phyloP scores from a whole-genome alignment of 352 stramenopile genomes.

The Pythium rhizo-oryzae region DNA sequence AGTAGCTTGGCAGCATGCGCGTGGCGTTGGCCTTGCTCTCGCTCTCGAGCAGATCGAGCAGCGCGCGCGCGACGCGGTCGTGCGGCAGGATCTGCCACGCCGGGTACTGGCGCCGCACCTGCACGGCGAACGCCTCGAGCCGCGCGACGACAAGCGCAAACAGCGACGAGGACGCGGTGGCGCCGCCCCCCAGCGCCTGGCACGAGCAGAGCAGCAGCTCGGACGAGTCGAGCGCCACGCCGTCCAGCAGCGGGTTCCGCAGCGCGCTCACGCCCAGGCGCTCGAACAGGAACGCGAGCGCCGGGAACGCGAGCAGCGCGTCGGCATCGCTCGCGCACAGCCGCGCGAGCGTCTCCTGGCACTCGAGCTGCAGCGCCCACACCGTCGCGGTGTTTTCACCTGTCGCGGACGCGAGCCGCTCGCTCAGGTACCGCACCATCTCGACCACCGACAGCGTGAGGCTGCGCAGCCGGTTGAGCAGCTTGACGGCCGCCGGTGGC shows the following conservation, averaged over 20 bases:
- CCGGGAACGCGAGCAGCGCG: slow-evolving; percentile 39
- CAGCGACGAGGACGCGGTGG: slow-evolving; percentile 39
- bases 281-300: slow-evolving; percentile 47
- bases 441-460: slow-evolving; percentile 68
- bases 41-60: slow-evolving; percentile 59
- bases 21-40: slow-evolving; percentile 57
- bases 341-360: slow-evolving; percentile 46
- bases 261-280: slow-evolving; percentile 44
- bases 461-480: slow-evolving; percentile 62
- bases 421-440: slow-evolving; percentile 58
- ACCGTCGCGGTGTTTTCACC: background rate
- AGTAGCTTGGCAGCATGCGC: slow-evolving; percentile 58
- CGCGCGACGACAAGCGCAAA: slow-evolving; percentile 57
- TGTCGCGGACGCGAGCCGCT: slow-evolving; percentile 26
- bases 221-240: slow-evolving; percentile 63
- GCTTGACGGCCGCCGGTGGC: slow-evolving; percentile 40
- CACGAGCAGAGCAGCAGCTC: slow-evolving; percentile 73
- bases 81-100: slow-evolving; percentile 62
- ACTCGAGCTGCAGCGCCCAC: slow-evolving; percentile 45
- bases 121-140: slow-evolving; percentile 53
- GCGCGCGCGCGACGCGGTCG: slow-evolving; percentile 49
- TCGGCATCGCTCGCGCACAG: slow-evolving; percentile 56
- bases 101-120: slow-evolving; percentile 41
- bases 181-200: slow-evolving; percentile 29
- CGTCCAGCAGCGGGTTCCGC: slow-evolving; percentile 68